These are phyloP conservation scores for Cytospora leucostoma DNA, from an alignment of 2,329 filamentous ascomycete species.

Conservation along the genomic window DNA sequence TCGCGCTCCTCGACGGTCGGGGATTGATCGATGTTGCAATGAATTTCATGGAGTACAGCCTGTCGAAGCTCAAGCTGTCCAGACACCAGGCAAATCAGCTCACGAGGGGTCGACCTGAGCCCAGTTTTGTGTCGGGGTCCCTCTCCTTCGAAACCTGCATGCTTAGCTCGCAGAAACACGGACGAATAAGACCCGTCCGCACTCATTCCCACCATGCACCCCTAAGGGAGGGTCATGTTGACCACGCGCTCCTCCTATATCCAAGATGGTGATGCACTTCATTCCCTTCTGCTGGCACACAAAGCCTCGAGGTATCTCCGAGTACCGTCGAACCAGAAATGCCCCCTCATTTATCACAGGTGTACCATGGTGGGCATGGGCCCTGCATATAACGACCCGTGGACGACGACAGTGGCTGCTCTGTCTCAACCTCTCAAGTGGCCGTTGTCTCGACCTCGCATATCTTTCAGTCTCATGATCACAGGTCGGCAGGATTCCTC, in stretches of 20 bases:
- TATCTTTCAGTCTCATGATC: neutral
- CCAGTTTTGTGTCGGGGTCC: neutral
- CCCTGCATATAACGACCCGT: conserved; percentile 2
- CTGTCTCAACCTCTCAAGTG: neutral
- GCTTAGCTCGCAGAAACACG: conserved; percentile 10
- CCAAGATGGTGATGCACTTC: conserved; percentile 1
- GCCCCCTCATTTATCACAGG: neutral
- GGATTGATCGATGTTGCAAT: too few relatives aligned
- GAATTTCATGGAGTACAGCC: too few relatives aligned
- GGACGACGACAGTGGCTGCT: neutral
- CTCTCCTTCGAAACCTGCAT: conserved; percentile 19
- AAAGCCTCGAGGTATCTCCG: neutral
- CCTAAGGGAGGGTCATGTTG: neutral
- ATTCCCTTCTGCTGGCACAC: neutral
- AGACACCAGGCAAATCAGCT: conserved; percentile 13
- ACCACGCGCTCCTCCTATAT: conserved; percentile 3
- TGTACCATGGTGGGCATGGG: conserved; percentile 13
- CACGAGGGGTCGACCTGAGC: neutral
- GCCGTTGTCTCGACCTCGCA: neutral
- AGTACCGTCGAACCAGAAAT: neutral
- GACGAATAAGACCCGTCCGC: conserved; percentile 4
- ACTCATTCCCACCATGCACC: conserved; percentile 4
- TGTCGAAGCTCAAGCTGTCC: too few relatives aligned
- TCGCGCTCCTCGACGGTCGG: neutral
- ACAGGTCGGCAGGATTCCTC: conserved; percentile 7